These are phyloP conservation scores for Barnettozyma vustinii DNA, from an alignment of 805 yeast species.

Conservation along the genomic window DNA sequence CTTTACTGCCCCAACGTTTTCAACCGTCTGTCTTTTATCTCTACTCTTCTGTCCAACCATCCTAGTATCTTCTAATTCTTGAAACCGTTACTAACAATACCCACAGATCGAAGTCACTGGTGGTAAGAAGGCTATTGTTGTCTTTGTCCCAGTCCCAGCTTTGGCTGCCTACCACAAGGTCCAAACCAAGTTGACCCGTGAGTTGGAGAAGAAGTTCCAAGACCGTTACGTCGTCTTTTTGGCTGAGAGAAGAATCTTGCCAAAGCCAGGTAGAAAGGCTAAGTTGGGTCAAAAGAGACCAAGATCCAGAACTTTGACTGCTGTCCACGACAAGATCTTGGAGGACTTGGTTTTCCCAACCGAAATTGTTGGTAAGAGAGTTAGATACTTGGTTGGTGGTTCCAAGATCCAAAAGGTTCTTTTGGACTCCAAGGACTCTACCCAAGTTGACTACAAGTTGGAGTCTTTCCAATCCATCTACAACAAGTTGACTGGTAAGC, in stretches of 20 bases:
- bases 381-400: constrained; percentile 98
- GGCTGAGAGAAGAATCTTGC: constrained; percentile 99
- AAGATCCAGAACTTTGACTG: constrained; percentile 97
- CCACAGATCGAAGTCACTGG: constrained; percentile 83
- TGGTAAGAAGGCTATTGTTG: constrained; percentile 97
- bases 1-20: not conserved
- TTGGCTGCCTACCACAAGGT: constrained; percentile 92
- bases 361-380: constrained; percentile 98
- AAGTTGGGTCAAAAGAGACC: constrained; percentile 98
- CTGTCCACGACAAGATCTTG: constrained; percentile 97
- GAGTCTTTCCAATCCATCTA: constrained; percentile 99
- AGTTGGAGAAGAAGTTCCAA: constrained; percentile 99
- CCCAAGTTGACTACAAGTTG: constrained; percentile 95
- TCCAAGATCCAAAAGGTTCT: constrained; percentile 96
- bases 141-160: constrained; percentile 97
- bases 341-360: constrained; percentile 99
- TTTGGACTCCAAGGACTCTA: constrained; percentile 96
- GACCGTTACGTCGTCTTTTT: constrained; percentile 99
- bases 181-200: constrained; percentile 96
- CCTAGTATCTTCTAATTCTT: not conserved
- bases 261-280: constrained; percentile 96
- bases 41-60: not conserved
- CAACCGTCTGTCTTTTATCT: not conserved
- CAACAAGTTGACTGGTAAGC: constrained; percentile 98
- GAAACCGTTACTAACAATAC: constrained; percentile 18